phyloP scores from a whole-genome alignment of 768 basidiomycete species.

The Sporobolomyces roseus region DNA sequence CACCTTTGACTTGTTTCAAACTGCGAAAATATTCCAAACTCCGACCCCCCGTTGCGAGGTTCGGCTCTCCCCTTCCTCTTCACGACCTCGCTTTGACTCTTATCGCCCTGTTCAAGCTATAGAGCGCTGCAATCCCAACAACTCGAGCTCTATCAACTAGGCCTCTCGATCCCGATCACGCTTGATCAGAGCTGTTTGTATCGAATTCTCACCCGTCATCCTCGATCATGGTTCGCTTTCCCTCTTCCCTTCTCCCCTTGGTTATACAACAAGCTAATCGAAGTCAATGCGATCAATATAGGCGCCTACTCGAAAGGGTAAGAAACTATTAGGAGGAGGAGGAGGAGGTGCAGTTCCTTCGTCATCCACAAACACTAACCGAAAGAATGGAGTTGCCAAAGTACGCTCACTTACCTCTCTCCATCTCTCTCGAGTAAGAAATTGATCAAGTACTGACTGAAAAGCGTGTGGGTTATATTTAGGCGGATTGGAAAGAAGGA shows the following conservation, averaged over 20 bases:
- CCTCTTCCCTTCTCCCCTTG: no score
- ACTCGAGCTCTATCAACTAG: no score
- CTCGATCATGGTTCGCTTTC: no score
- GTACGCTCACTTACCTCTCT: not conserved
- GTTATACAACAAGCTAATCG: not conserved
- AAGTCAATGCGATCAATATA: not conserved
- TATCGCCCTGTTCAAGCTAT: no score
- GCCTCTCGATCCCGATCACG: no score
- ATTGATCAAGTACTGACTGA: not conserved
- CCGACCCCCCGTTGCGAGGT: no score
- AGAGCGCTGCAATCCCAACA: no score
- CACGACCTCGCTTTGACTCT: not conserved
- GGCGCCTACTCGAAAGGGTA: constrained; percentile 38
- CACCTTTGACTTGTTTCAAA: no score
- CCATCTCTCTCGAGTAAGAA: not conserved
- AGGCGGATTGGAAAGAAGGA: constrained; percentile 99
- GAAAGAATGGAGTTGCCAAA: constrained; percentile 31
- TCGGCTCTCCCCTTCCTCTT: not conserved
- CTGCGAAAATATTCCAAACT: no score
- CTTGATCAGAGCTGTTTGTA: no score
- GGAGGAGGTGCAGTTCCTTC: not conserved
- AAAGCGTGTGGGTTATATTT: not conserved
- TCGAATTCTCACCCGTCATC: no score
- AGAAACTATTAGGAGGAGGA: constrained; percentile 26
- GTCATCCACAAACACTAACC: constrained; percentile 31